These are phyloP conservation scores for Thinopyrum elongatum DNA, from an alignment of 176 grass and related monocot species.

Conservation along the genomic window DNA sequence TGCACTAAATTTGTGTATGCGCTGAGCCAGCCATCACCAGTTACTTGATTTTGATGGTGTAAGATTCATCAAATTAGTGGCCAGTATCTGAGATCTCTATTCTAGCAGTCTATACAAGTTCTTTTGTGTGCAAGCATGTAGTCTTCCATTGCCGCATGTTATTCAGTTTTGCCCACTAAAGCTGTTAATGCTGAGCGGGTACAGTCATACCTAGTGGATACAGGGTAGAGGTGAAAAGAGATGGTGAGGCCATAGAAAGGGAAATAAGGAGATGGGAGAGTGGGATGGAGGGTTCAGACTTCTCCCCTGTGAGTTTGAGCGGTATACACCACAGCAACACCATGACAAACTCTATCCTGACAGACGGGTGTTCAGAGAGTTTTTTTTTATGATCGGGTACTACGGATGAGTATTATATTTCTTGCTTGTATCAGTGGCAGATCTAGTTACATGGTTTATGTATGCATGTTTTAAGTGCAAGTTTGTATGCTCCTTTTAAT, in stretches of 20 bases:
- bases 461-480: constrained; percentile 14
- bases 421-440: constrained; percentile 18
- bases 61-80: neutral
- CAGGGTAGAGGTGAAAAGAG: neutral
- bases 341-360: neutral
- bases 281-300: neutral
- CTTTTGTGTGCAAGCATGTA: neutral
- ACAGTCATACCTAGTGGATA: neutral
- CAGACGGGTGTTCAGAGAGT: neutral
- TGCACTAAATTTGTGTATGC: constrained; percentile 1
- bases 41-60: constrained; percentile 12
- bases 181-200: neutral
- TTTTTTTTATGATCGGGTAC: neutral
- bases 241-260: neutral
- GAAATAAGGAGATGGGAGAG: neutral
- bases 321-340: neutral
- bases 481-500: neutral
- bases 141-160: neutral
- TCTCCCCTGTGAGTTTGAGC: neutral
- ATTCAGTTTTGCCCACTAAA: neutral
- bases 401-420: neutral
- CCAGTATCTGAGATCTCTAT: neutral
- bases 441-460: constrained; percentile 11
- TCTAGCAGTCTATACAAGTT: neutral
- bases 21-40: neutral